Percentiles rank a stretch among this genome's conserved stretches.
Conservation (phyloP, 2,329 filamentous ascomycete species). For the Ophiostoma triangulosporum region DNA sequence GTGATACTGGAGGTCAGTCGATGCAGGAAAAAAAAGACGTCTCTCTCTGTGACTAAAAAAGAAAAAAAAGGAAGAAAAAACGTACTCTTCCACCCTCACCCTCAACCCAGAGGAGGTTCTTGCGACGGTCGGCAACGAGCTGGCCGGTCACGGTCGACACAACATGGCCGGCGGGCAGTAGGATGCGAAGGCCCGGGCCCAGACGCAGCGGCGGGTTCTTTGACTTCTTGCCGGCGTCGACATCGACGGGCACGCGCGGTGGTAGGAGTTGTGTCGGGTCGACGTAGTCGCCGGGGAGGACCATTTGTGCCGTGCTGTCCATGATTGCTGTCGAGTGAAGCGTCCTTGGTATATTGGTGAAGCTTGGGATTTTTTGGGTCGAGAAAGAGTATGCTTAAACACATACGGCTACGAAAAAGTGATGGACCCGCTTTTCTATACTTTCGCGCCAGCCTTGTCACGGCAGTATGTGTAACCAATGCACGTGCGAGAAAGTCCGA, state of each 20-base stretch:
- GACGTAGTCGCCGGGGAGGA: constrained; percentile 73
- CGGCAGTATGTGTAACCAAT: no score
- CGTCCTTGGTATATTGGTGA: no score
- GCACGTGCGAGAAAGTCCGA: constrained; percentile 11
- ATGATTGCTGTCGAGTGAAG: no score
- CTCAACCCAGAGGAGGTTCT: constrained; percentile 70
- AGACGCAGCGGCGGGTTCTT: constrained; percentile 61
- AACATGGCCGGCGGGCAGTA: constrained; percentile 63
- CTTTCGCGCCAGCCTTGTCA: no score
- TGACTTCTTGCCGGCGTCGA: constrained; percentile 55
- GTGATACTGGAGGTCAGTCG: constrained; percentile 49
- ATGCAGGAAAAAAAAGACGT: constrained; percentile 20
- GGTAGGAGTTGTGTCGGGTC: constrained; percentile 24
- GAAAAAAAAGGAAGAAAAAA: constrained; percentile 18
- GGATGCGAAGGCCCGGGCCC: constrained; percentile 71
- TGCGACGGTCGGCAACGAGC: constrained; percentile 53
- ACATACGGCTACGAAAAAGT: no score
- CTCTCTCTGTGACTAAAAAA: constrained; percentile 15
- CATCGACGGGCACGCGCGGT: constrained; percentile 6
- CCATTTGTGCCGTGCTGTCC: constrained; percentile 15
- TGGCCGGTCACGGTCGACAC: constrained; percentile 54
- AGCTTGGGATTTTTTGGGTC: no score
- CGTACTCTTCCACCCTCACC: constrained; percentile 54
- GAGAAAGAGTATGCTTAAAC: no score
- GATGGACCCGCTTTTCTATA: no score